A percentile compares a stretch with the other conserved stretches of the same genome.
These are phyloP conservation scores for Tulasnella sp. DNA, from an alignment of 768 basidiomycete genomes.

Conservation along the genomic window DNA sequence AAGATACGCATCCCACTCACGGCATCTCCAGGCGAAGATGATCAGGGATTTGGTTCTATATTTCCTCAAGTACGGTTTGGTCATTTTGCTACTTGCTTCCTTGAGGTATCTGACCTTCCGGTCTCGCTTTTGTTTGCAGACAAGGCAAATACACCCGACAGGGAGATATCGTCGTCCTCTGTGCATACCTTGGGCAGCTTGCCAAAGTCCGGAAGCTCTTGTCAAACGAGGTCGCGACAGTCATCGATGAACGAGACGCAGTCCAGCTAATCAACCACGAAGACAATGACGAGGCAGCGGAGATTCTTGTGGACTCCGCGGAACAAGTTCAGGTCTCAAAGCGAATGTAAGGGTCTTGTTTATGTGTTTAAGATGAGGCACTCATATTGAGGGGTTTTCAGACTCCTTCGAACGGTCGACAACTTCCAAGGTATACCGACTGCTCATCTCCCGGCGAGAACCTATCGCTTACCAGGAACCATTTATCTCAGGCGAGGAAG, in stretches of 20 bases:
- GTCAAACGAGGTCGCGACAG: slow-evolving; percentile 49
- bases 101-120: background rate
- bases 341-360: too few species aligned
- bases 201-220: slow-evolving; percentile 45
- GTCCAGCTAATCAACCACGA: slow-evolving; percentile 53
- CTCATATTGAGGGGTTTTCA: too few species aligned
- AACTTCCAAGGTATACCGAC: slow-evolving; percentile 66
- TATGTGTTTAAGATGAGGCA: too few species aligned
- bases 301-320: background rate
- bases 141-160: slow-evolving; percentile 47
- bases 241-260: slow-evolving; percentile 69
- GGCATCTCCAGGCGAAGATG: slow-evolving; percentile 48
- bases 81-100: too few species aligned
- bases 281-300: slow-evolving; percentile 27
- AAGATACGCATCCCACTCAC: slow-evolving; percentile 39
- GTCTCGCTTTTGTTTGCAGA: slow-evolving; percentile 30
- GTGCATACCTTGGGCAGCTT: slow-evolving; percentile 52
- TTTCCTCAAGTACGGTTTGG: slow-evolving; percentile 43
- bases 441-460: too few species aligned
- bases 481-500: slow-evolving; percentile 32
- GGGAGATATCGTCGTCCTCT: slow-evolving; percentile 53
- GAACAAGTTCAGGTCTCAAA: slow-evolving; percentile 50
- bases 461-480: too few species aligned
- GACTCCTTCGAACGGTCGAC: slow-evolving; percentile 60
- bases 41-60: slow-evolving; percentile 53